phyloP scores from a whole-genome alignment of 768 basidiomycete species.

The Mycena albidolilacea region DNA sequence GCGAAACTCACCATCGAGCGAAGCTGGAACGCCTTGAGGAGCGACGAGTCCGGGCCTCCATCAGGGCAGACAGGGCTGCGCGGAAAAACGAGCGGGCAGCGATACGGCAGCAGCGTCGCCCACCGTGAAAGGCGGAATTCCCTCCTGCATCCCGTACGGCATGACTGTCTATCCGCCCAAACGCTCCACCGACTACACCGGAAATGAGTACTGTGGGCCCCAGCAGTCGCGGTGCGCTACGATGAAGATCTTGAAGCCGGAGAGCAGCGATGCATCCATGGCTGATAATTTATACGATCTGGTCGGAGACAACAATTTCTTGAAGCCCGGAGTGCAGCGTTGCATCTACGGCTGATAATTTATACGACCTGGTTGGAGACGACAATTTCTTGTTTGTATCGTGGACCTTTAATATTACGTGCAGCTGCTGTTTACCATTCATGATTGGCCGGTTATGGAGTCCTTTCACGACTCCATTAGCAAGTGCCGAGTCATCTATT shows the following conservation, averaged over 20 bases:
- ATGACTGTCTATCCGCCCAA: conserved; percentile 3
- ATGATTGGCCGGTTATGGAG: too few relatives aligned
- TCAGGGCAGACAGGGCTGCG: conserved; percentile 40
- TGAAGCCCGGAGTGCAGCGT: conserved; percentile 11
- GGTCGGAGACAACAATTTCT: conserved; percentile 10
- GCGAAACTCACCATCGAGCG: conserved; percentile 37
- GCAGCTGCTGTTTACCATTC: neutral
- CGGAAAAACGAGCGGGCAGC: conserved; percentile 38
- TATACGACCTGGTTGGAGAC: conserved; percentile 19
- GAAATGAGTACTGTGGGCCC: conserved; percentile 19
- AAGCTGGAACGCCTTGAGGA: conserved; percentile 34
- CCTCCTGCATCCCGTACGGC: conserved; percentile 21
- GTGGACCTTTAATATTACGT: conserved; percentile 17
- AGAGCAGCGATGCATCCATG: conserved; percentile 14
- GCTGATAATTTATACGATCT: conserved; percentile 24
- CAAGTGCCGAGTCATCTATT: too few relatives aligned
- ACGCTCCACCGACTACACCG: conserved; percentile 24
- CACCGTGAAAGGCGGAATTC: conserved; percentile 30
- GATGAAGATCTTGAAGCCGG: conserved; percentile 16
- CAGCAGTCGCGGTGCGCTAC: neutral
- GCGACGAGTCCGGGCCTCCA: conserved; percentile 32
- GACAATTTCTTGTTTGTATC: conserved; percentile 16
- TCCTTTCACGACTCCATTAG: too few relatives aligned
- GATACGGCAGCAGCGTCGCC: conserved; percentile 36
- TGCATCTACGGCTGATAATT: conserved; percentile 14